phyloP scores from a whole-genome alignment of 768 basidiomycete genomes.

The Russula abietina region DNA sequence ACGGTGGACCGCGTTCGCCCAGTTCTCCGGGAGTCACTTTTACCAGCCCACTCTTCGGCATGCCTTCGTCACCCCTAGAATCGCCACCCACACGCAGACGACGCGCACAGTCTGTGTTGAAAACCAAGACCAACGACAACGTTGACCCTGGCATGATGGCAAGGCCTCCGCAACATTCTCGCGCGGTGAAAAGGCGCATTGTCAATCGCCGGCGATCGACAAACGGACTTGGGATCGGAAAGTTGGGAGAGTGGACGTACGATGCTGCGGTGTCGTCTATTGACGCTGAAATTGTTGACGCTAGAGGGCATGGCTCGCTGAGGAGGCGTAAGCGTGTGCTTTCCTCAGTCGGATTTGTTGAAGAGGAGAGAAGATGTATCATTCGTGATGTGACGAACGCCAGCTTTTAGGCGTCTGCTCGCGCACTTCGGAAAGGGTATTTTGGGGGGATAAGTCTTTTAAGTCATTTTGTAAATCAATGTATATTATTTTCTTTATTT shows the following conservation, averaged over 20 bases:
- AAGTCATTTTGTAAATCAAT: background rate
- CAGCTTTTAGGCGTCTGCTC: background rate
- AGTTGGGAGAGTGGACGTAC: conserved; percentile 22
- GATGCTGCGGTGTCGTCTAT: conserved; percentile 20
- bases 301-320: conserved; percentile 5
- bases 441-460: background rate
- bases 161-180: conserved; percentile 11
- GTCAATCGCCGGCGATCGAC: conserved; percentile 24
- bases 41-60: conserved; percentile 7
- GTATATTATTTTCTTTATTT: too few species aligned
- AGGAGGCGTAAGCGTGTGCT: conserved; percentile 23
- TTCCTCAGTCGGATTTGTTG: conserved; percentile 17
- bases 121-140: conserved; percentile 3
- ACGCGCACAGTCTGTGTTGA: conserved; percentile 6
- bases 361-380: conserved; percentile 9
- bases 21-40: conserved; percentile 9
- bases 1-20: background rate
- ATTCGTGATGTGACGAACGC: background rate
- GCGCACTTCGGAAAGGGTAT: background rate
- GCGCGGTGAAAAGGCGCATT: conserved; percentile 25
- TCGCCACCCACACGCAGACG: conserved; percentile 10
- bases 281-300: conserved; percentile 15
- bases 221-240: conserved; percentile 15
- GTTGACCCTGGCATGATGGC: background rate
- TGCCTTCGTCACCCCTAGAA: background rate